Base-by-base conservation (phyloP, 257 asterid genomes). In the Salvia miltiorrhiza region DNA sequence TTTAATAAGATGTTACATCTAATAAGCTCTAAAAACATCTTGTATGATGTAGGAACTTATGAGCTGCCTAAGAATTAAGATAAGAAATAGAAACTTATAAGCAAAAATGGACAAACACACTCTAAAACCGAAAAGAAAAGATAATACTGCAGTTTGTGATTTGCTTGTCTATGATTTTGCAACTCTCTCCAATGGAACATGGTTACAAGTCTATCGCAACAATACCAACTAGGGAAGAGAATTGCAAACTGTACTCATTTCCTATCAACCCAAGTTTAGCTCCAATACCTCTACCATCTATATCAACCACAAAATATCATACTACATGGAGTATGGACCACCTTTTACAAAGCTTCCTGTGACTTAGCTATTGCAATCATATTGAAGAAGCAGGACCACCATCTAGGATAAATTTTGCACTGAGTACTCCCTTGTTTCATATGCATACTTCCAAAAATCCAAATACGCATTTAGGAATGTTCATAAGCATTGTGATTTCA, bases 211-310 rank as follows among this genome's bases (percentile, higher is more conserved):
- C 60, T 33, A 17, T 6, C 44, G 24, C 28, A 69, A 56, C 39
- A 44, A 4, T 41, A 28, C 37, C 49, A 56, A 69, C 49, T 17
- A 12, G 47, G 37, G 37, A 20, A 28, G 49, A n/a, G 26, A 53
- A 26, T 39, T 10, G 24, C 64, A 58, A 37, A 13, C 26, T 73
- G n/a, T 47, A 21, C 45, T 14, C 56, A n/a, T 37, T 71, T 24
- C 21, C 4, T 7, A 62, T 71, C 24, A 71, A 45, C 45, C 63
- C 37, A 68, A 13, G 66, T 30, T 64, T 39, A 13, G 33, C 65
- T 74, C 13, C 43, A 57, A 63, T 35, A 43, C 17, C 63, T 41
- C 39, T 30, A 11, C 35, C 19, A 9, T 21, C 47, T 35, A 24
- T 30, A 32, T 32, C 13, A 9, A 48, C 26, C 23, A 39, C 54